Evolutionary conservation across 2,329 filamentous ascomycete species (phyloP), one percentile per base, ranked within the genome.

Genomic region (Nemania bipapillata): DNA sequence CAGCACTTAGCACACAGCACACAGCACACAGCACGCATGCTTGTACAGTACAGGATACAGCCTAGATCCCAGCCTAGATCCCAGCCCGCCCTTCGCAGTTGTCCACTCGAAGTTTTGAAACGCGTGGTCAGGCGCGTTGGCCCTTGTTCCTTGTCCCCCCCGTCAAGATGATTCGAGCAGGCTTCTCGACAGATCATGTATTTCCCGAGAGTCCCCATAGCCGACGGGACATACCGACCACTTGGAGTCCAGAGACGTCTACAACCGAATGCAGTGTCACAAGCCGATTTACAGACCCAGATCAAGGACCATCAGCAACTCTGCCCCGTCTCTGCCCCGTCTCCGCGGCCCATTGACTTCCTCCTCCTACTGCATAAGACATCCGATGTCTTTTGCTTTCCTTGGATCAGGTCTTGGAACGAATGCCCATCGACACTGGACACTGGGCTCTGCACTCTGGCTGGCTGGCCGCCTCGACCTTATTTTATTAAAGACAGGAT

Each of bases 221-320:
- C 66, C 53, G 63, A 52, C 59, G 57, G 62, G 45, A 69, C 56
- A 42, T 66, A 55, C 66, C 69, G 37, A 56, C 59, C 59, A 69
- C 52, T 70, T 66, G 63, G 60, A 63, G 56, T 69, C 52, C 42
- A 52, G 30, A 52, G 53, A 61, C 49, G 53, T 66, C 45, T 32
- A 57, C 42, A 50, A 47, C 59, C 45, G 55, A 32, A 69, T 63
- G 66, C 66, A 22, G 62, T 70, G 63, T 69, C 28, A 69, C 66
- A 20, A 58, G 63, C 58, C 57, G 52, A 63, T 20, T 65, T n/a
- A n/a, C n/a, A n/a, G n/a, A n/a, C n/a, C n/a, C 49, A 53, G 59
- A 56, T 49, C 49, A 63, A 59, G 32, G 30, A 42, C 35, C 35
- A 30, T 54, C 8, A 30, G 54, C 35, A 63, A 24, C 57, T 42